Base-by-base conservation (phyloP, 768 basidiomycete genomes). In the Baorangia bicolor region DNA sequence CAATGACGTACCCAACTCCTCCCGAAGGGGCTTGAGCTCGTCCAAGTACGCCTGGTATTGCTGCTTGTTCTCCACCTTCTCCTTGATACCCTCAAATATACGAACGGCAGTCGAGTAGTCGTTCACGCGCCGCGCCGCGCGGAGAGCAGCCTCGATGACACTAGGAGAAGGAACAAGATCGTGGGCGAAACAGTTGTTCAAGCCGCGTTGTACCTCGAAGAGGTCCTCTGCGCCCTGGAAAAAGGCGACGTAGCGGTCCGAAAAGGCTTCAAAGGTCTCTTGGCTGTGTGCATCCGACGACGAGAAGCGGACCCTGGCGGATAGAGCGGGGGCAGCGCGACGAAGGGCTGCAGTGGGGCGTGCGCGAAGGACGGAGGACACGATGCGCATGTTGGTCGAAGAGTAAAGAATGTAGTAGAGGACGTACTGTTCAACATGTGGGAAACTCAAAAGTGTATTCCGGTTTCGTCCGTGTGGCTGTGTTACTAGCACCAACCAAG, bases 131-230 rank as follows among this genome's bases (percentile, higher is more conserved):
- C 97, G 81, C 21, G 92, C 85, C 53, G 94, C 94, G 51, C 86
- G 84, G 58, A 95, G 77, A 27, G 93, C 93, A 59, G 92, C 90
- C 76, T 94, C 92, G 51, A 95, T 76, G 64, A 96, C 92, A 51
- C 78, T 71, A 27, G 92, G 83, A 2, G 91, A 83, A 5, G 94
- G 94, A 14, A 97, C 94, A 60, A 97, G 84, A 74, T 99, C 97
- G 74, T 98, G 96, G 3, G 97, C 92, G 72, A 99, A 99, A 79
- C 95, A 98, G 82, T 99, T 99, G 82, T 99, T 98, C 67, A 99
- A 80, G 37, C 97, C 97, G 48, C 97, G 92, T 77, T 99, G 96
- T 61, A 99, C 90, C 80, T 99, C 97, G 70, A 99, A 99, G 55
- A 98, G 83, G 77, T 99, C 97, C 69, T 94, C 86, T 46, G 93